Conservation (phyloP, 176 grass and related monocot genomes). For the Oryza longistaminata region DNA sequence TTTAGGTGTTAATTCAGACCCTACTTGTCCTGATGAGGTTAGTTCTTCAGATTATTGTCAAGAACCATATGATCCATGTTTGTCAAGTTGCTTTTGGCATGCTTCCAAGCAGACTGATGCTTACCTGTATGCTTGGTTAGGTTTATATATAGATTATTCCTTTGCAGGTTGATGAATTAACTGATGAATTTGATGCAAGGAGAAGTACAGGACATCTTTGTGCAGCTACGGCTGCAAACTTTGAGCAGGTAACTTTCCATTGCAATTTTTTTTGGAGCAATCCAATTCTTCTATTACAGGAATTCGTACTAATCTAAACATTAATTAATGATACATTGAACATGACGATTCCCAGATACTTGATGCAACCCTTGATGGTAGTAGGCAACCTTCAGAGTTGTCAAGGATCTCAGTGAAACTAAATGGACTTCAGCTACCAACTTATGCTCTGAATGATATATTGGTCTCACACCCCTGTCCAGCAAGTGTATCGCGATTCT, state of each 20-base stretch:
- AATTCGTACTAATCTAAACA: not conserved
- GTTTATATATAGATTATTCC: slow-evolving; percentile 10
- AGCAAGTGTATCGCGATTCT: slow-evolving; percentile 91
- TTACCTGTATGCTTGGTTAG: slow-evolving; percentile 23
- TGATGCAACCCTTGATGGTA: slow-evolving; percentile 69
- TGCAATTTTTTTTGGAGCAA: not conserved
- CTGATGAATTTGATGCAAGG: slow-evolving; percentile 83
- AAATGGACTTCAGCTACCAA: slow-evolving; percentile 55
- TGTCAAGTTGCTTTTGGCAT: not conserved
- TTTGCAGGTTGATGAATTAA: slow-evolving; percentile 77
- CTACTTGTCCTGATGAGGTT: slow-evolving; percentile 74
- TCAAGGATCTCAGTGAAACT: slow-evolving; percentile 76
- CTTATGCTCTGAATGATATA: slow-evolving; percentile 90
- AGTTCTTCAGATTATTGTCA: slow-evolving; percentile 1
- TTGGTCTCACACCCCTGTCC: slow-evolving; percentile 89
- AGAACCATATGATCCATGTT: not conserved
- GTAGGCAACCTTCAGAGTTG: slow-evolving; percentile 56
- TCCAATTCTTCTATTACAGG: not conserved
- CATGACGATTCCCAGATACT: slow-evolving; percentile 55
- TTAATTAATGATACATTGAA: not conserved
- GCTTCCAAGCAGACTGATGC: not conserved
- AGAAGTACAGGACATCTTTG: slow-evolving; percentile 96
- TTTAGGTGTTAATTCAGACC: slow-evolving; percentile 93
- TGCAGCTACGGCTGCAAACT: slow-evolving; percentile 70
- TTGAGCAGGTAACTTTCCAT: slow-evolving; percentile 65